Evolutionary conservation across 169 alveolate species (phyloP).

Genomic region (Plasmodium gallinaceum): DNA sequence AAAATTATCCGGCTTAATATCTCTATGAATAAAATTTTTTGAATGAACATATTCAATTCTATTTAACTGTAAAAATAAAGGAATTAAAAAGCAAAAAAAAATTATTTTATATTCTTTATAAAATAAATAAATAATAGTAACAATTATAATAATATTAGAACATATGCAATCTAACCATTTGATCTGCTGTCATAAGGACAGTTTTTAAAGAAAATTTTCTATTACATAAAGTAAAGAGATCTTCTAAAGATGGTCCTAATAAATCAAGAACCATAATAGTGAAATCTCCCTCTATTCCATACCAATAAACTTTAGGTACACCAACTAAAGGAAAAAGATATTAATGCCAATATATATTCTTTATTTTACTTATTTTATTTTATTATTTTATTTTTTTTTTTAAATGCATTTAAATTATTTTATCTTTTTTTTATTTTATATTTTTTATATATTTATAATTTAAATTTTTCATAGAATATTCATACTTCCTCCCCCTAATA

Average conservation of each 20-base stretch:
- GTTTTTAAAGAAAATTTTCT: conserved; percentile 96
- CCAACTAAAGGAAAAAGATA: conserved; percentile 83
- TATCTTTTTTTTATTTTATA: conserved; percentile 1
- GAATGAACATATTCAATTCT: conserved; percentile 96
- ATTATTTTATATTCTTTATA: too few relatives aligned
- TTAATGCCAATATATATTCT: not conserved
- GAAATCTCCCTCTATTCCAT: conserved; percentile 98
- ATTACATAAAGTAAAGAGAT: conserved; percentile 95
- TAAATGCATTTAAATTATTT: not conserved
- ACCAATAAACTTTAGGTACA: conserved; percentile 98
- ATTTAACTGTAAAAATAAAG: conserved; percentile 83
- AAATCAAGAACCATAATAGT: conserved; percentile 97
- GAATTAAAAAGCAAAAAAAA: not conserved
- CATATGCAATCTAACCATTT: conserved; percentile 87
- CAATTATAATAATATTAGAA: too few relatives aligned
- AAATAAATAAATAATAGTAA: too few relatives aligned
- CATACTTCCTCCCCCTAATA: conserved; percentile 95
- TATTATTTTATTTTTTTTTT: conserved; percentile 2
- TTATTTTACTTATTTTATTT: not conserved
- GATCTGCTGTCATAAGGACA: conserved; percentile 96
- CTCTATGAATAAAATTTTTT: conserved; percentile 97
- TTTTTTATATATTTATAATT: conserved; percentile 1
- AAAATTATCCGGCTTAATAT: conserved; percentile 98
- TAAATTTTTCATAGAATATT: not conserved
- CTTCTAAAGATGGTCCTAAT: conserved; percentile 98